phyloP scores from a whole-genome alignment of 2,329 filamentous ascomycete genomes.

The Lecanosticta acicola region DNA sequence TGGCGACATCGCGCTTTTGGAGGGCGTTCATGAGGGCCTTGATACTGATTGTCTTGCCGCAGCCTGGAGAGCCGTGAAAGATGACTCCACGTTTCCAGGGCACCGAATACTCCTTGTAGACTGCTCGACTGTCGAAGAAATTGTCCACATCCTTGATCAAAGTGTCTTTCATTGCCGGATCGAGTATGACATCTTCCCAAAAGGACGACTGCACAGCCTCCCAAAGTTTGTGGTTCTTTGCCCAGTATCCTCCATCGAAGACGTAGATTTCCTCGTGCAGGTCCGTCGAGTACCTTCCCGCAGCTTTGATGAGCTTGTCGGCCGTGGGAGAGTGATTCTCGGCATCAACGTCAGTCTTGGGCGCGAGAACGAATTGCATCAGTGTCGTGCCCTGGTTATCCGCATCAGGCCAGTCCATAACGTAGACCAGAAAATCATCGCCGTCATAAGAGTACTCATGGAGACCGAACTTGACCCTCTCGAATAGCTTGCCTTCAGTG shows the following conservation, averaged over 20 bases:
- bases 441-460: slow-evolving; percentile 39
- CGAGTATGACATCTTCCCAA: slow-evolving; percentile 45
- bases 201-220: slow-evolving; percentile 36
- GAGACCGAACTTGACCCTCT: slow-evolving; percentile 37
- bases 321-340: slow-evolving; percentile 25
- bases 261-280: slow-evolving; percentile 38
- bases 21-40: slow-evolving; percentile 38
- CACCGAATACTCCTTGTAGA: slow-evolving; percentile 42
- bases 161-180: slow-evolving; percentile 40
- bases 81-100: slow-evolving; percentile 46
- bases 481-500: slow-evolving; percentile 32
- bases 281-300: slow-evolving; percentile 39
- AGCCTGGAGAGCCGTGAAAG: slow-evolving; percentile 37
- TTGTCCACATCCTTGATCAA: slow-evolving; percentile 35
- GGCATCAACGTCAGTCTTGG: slow-evolving; percentile 2
- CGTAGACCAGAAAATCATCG: slow-evolving; percentile 35
- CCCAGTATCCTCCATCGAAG: slow-evolving; percentile 40
- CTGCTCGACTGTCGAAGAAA: slow-evolving; percentile 36
- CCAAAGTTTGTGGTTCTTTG: slow-evolving; percentile 35
- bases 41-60: slow-evolving; percentile 45
- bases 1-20: slow-evolving; percentile 32
- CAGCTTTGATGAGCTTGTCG: slow-evolving; percentile 36
- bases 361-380: slow-evolving; percentile 16
- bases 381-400: slow-evolving; percentile 2
- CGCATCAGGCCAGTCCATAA: slow-evolving; percentile 29